A percentile compares a stretch with the other conserved stretches of the same genome.
phyloP scores from a whole-genome alignment of 805 yeast genomes.

The Yarrowia keelungensis region DNA sequence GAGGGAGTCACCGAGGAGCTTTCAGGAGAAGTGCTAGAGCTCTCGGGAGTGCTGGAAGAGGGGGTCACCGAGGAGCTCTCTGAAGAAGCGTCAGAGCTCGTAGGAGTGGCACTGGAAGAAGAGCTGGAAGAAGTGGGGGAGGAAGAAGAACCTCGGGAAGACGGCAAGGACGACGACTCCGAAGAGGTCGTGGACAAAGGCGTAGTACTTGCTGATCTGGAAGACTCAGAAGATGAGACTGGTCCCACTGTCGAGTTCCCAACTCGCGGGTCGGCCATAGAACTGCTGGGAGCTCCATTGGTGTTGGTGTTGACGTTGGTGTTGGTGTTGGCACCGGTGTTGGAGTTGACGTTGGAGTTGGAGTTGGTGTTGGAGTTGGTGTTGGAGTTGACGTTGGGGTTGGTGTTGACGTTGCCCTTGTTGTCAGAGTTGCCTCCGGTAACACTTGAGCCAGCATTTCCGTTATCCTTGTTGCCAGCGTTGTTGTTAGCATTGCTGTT shows the following conservation, averaged over 20 bases:
- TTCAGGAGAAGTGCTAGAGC: not conserved
- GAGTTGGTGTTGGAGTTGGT: not conserved
- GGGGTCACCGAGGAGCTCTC: not conserved
- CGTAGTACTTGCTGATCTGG: not conserved
- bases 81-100: not conserved
- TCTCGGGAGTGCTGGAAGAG: not conserved
- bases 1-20: not conserved
- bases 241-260: not conserved
- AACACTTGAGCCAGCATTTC: not conserved
- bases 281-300: not conserved
- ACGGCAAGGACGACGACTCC: not conserved
- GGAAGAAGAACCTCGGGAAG: not conserved
- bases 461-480: not conserved
- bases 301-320: not conserved
- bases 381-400: not conserved
- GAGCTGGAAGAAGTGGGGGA: not conserved
- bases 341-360: not conserved
- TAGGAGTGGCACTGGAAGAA: not conserved
- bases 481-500: not conserved
- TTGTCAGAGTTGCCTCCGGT: not conserved
- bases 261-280: not conserved
- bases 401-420: not conserved
- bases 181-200: not conserved
- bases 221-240: not conserved
- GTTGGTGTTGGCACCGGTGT: not conserved